A percentile compares a stretch with the other conserved stretches of the same genome.
These are phyloP conservation scores for Leavenworthia alabamica DNA, from an alignment of 345 rosid genomes.

Conservation along the genomic window DNA sequence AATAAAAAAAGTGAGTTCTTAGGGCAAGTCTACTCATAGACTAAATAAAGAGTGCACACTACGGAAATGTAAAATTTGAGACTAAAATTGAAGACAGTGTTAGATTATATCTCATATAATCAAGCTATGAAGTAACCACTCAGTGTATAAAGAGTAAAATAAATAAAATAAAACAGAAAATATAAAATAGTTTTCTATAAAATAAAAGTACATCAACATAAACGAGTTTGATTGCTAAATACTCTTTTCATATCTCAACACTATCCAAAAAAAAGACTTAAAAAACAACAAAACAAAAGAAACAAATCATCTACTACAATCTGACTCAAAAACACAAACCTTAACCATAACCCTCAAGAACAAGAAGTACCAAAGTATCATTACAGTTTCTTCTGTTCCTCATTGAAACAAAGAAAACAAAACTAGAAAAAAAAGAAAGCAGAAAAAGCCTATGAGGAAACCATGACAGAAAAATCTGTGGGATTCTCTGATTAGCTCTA, in stretches of 20 bases:
- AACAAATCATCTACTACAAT: slow-evolving; percentile 26
- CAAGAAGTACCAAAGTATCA: slow-evolving; percentile 19
- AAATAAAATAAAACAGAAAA: not conserved
- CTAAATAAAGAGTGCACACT: too few relatives aligned
- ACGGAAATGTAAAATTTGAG: too few relatives aligned
- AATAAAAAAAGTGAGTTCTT: too few relatives aligned
- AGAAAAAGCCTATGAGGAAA: slow-evolving; percentile 24
- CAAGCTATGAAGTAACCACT: not conserved
- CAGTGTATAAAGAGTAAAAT: not conserved
- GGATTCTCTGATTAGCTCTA: slow-evolving; percentile 33
- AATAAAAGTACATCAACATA: slow-evolving; percentile 26
- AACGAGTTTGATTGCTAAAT: slow-evolving; percentile 29
- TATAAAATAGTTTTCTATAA: slow-evolving; percentile 26
- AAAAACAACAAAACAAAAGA: slow-evolving; percentile 19
- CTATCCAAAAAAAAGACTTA: slow-evolving; percentile 7
- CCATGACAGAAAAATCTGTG: slow-evolving; percentile 29
- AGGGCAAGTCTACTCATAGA: too few relatives aligned
- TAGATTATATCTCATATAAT: not conserved
- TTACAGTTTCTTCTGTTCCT: slow-evolving; percentile 40
- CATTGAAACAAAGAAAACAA: slow-evolving; percentile 18
- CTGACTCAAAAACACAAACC: slow-evolving; percentile 34
- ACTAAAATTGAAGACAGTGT: not conserved
- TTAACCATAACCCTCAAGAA: slow-evolving; percentile 23
- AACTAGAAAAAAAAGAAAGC: slow-evolving; percentile 3
- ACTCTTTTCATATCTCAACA: slow-evolving; percentile 26